Percentiles rank a stretch among this genome's conserved stretches.
Evolutionary conservation across 179 eudicot genomes (phyloP).

Genomic region (Spinacia oleracea): DNA sequence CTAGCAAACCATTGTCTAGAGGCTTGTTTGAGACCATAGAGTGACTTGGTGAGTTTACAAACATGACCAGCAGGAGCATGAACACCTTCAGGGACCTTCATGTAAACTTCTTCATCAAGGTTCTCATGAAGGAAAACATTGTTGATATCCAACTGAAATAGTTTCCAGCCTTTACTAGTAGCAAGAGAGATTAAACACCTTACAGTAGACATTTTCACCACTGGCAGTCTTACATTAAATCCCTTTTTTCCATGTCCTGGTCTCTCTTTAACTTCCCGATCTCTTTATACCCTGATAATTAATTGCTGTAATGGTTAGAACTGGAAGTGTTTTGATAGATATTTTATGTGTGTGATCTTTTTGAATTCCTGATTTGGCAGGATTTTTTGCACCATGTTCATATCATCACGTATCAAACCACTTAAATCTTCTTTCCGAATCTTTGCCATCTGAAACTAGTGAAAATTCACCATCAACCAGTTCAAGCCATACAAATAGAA

Average conservation of each 20-base stretch:
- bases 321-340: neutral
- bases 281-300: neutral
- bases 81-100: no score
- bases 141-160: no score
- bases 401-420: constrained; percentile 67
- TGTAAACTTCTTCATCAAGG: no score
- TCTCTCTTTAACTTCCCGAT: neutral
- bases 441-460: constrained; percentile 68
- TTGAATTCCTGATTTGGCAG: constrained; percentile 36
- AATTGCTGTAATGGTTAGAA: constrained; percentile 2
- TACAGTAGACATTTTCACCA: no score
- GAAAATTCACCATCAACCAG: constrained; percentile 38
- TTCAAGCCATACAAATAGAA: constrained; percentile 56
- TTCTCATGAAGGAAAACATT: no score
- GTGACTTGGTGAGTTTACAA: no score
- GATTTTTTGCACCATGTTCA: constrained; percentile 84
- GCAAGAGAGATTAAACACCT: no score
- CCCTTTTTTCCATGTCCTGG: neutral
- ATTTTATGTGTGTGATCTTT: constrained; percentile 1
- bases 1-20: no score
- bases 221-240: neutral
- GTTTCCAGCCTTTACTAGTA: no score
- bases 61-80: no score
- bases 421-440: constrained; percentile 78
- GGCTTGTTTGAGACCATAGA: no score